phyloP scores from a whole-genome alignment of 2,329 filamentous ascomycete species.

The Talaromyces sp. region DNA sequence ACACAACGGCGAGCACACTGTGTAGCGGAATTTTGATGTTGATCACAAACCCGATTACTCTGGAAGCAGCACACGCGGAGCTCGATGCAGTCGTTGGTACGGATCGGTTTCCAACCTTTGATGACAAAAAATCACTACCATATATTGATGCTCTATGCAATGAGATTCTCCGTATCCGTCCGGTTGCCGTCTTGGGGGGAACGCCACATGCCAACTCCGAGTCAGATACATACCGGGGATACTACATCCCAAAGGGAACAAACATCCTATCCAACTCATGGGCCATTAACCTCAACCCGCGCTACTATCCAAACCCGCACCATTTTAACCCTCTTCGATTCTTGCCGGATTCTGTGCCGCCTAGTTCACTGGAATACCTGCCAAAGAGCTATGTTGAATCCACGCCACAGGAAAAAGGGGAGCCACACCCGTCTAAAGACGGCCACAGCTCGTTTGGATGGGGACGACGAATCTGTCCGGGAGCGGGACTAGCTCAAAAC shows the following conservation, averaged over 20 bases:
- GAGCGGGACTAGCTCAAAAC: conserved; percentile 49
- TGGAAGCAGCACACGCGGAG: conserved; percentile 33
- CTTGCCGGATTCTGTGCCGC: conserved; percentile 2
- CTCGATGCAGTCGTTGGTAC: conserved; percentile 24
- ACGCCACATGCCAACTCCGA: conserved; percentile 44
- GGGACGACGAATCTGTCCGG: conserved; percentile 47
- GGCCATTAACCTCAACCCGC: conserved; percentile 19
- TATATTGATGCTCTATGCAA: conserved; percentile 26
- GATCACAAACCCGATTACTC: conserved; percentile 39
- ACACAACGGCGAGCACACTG: conserved; percentile 32
- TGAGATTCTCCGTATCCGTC: conserved; percentile 27
- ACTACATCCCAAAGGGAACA: conserved; percentile 43
- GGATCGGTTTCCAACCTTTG: conserved; percentile 22
- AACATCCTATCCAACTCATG: conserved; percentile 28
- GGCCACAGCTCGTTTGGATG: conserved; percentile 51
- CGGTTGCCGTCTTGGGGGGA: conserved; percentile 37
- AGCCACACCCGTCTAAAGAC: conserved; percentile 20
- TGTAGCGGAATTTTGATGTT: conserved; percentile 44
- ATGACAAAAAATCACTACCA: conserved; percentile 22
- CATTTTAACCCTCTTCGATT: conserved; percentile 19
- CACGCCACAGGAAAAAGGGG: conserved; percentile 9
- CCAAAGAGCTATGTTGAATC: conserved; percentile 1
- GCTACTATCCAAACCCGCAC: conserved; percentile 17
- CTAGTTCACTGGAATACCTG: conserved; percentile 1
- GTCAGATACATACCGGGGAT: conserved; percentile 43